phyloP scores from a whole-genome alignment of 176 grass and related monocot genomes.

The Oryza glumipatula region DNA sequence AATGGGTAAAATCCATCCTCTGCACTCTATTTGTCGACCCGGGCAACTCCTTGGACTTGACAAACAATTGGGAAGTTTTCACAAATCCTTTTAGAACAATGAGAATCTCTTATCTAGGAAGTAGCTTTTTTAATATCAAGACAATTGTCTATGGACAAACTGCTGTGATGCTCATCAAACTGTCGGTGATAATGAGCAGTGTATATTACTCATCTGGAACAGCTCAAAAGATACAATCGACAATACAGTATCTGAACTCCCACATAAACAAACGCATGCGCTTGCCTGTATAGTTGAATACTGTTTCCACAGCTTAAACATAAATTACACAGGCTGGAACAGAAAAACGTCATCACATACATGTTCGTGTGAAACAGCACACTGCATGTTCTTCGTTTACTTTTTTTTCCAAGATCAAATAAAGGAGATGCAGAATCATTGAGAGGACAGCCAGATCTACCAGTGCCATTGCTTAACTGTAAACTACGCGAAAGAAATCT shows the following conservation, averaged over 20 bases:
- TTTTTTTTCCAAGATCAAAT: constrained; percentile 46
- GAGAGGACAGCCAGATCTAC: constrained; percentile 47
- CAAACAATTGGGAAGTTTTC: constrained; percentile 3
- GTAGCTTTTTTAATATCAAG: background rate
- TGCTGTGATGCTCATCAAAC: constrained; percentile 32
- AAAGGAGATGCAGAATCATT: constrained; percentile 43
- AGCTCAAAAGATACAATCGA: constrained; percentile 45
- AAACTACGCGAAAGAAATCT: constrained; percentile 17
- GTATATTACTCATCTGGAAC: constrained; percentile 35
- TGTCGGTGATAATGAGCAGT: constrained; percentile 52
- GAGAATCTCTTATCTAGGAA: background rate
- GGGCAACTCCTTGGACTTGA: constrained; percentile 22
- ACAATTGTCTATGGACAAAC: background rate
- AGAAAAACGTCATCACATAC: constrained; percentile 32
- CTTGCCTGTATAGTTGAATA: constrained; percentile 12
- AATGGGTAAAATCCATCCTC: constrained; percentile 24
- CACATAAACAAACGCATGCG: background rate
- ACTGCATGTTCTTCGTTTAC: constrained; percentile 54
- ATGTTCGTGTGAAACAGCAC: constrained; percentile 18
- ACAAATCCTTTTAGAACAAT: constrained; percentile 28
- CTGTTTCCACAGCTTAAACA: constrained; percentile 29
- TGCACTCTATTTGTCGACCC: constrained; percentile 6
- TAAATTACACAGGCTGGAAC: constrained; percentile 24
- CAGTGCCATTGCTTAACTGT: constrained; percentile 29
- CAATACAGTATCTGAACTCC: constrained; percentile 27